phyloP scores from a whole-genome alignment of 805 yeast species.

The Limtongia smithiae region DNA sequence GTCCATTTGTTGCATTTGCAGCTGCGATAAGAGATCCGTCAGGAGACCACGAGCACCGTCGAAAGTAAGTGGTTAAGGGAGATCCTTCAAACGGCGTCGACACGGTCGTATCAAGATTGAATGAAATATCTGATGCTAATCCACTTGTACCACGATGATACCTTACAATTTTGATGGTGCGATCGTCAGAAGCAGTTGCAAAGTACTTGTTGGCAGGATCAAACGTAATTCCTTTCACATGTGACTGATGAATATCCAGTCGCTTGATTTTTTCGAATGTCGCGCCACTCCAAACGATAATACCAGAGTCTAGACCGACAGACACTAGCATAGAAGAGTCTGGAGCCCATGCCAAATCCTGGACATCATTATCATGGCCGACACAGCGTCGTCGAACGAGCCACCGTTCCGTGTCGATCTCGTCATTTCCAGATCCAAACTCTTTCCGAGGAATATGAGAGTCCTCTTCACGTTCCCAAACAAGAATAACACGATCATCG shows the following conservation, averaged over 20 bases:
- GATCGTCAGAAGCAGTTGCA: slow-evolving; percentile 94
- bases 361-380: slow-evolving; percentile 97
- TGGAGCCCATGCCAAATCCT: slow-evolving; percentile 97
- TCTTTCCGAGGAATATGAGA: slow-evolving; percentile 43
- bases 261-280: slow-evolving; percentile 77
- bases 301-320: slow-evolving; percentile 90
- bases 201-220: slow-evolving; percentile 98
- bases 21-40: slow-evolving; percentile 69
- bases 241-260: slow-evolving; percentile 89
- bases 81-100: slow-evolving; percentile 82
- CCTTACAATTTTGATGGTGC: slow-evolving; percentile 82
- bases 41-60: slow-evolving; percentile 70
- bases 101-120: slow-evolving; percentile 80
- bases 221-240: slow-evolving; percentile 93
- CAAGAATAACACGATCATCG: slow-evolving; percentile 84
- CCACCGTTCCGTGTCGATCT: slow-evolving; percentile 87
- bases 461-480: slow-evolving; percentile 89
- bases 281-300: slow-evolving; percentile 88
- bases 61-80: slow-evolving; percentile 86
- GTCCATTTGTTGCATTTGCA: slow-evolving; percentile 67
- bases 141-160: slow-evolving; percentile 61
- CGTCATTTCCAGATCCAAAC: slow-evolving; percentile 54
- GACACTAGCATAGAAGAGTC: slow-evolving; percentile 86
- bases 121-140: slow-evolving; percentile 64
- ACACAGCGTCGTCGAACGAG: slow-evolving; percentile 85